Evolutionary conservation across 176 grass and related monocot genomes (phyloP), one percentile per base, ranked within the genome.

Genomic region (Ananas comosus): DNA sequence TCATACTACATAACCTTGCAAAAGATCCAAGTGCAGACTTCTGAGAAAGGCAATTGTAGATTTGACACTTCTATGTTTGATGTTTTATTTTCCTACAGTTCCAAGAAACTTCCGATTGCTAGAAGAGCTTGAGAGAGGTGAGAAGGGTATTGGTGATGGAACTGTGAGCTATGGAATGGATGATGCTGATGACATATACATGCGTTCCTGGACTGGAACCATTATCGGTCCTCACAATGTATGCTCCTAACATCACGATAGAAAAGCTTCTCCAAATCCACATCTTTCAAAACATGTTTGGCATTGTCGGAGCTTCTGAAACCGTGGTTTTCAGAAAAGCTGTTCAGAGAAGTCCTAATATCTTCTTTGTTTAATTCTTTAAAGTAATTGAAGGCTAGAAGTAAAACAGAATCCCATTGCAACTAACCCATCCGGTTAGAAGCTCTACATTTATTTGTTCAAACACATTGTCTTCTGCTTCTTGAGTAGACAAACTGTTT

Each of bases 121-220:
- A 51, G 90, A 93, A 86, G 90, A 93, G 61, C 83, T 89, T 49
- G 86, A 89, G 42, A 79, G 90, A 67, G 90, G 90, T 56, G 90
- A 93, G 74, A 89, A 93, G 65, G 90, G 86, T 50, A 86, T 93
- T 49, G 83, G 90, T 86, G 90, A 93, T 89, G 90, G 86, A 51
- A 86, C 90, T 10, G 90, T 89, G 77, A 93, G 90, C 73, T 89
- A 93, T 76, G 90, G 90, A 63, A 92, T 92, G 90, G 90, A 89
- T 81, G 86, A 92, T 86, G 74, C 80, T 81, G 90, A 92, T 70
- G 90, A 92, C 70, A 89, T 88, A 74, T 89, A 83, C 56, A 89
- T 93, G 90, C 83, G 74, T 18, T 93, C 90, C 64, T 93, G 90
- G 90, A 93, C 90, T 48, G 90, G 90, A 25, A 89, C 86, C 25